phyloP scores from a whole-genome alignment of 495 filamentous ascomycete species.

The Penicillium cataractarum region DNA sequence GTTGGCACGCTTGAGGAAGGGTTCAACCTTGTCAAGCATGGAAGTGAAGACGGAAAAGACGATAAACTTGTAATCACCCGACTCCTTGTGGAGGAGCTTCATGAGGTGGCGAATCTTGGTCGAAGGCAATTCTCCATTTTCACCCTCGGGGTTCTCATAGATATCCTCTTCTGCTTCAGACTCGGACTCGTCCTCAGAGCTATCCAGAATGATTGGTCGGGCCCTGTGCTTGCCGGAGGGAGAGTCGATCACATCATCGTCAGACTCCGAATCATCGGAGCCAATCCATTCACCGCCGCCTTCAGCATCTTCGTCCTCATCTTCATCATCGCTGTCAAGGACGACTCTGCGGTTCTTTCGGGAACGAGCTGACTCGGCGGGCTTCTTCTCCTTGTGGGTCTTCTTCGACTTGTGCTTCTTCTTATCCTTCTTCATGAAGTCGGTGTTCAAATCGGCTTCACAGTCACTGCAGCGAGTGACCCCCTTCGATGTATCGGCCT shows the following conservation, averaged over 20 bases:
- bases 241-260: conserved; percentile 49
- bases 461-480: conserved; percentile 73
- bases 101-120: conserved; percentile 90
- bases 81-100: conserved; percentile 77
- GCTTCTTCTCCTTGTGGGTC: conserved; percentile 36
- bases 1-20: conserved; percentile 74
- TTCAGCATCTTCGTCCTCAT: conserved; percentile 78
- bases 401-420: conserved; percentile 52
- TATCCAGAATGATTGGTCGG: conserved; percentile 18
- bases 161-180: conserved; percentile 36
- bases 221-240: conserved; percentile 32
- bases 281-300: conserved; percentile 78
- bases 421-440: conserved; percentile 43
- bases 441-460: conserved; percentile 62
- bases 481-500: conserved; percentile 58
- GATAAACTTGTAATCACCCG: conserved; percentile 84
- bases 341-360: conserved; percentile 57
- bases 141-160: conserved; percentile 46
- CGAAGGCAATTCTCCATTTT: conserved; percentile 66
- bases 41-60: conserved; percentile 97
- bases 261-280: conserved; percentile 63
- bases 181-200: conserved; percentile 28
- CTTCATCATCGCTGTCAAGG: conserved; percentile 68
- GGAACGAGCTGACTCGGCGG: conserved; percentile 39
- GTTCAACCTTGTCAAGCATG: conserved; percentile 96